These are phyloP conservation scores for Pisolithus thermaeus DNA, from an alignment of 1,284 basidiomycete genomes.

Conservation along the genomic window DNA sequence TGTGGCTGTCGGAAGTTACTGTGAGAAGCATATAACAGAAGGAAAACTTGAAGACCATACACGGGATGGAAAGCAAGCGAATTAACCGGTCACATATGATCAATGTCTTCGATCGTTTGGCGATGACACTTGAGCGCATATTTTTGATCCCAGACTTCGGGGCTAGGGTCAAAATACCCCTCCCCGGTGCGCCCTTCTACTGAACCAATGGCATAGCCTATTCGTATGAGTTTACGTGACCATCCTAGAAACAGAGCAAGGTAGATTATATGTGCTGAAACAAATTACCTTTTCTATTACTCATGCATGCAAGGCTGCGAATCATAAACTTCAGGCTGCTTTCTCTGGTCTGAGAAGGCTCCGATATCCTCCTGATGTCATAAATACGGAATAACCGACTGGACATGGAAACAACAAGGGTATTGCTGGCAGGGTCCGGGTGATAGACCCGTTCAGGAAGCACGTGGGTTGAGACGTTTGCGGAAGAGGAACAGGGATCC, in stretches of 20 bases:
- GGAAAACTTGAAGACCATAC: conserved; percentile 34
- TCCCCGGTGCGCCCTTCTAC: conserved; percentile 97
- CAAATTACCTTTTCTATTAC: conserved; percentile 76
- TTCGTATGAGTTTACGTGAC: background rate
- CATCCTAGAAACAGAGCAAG: background rate
- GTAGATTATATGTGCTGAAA: background rate
- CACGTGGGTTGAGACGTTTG: conserved; percentile 57
- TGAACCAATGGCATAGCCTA: conserved; percentile 89
- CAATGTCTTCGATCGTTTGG: conserved; percentile 84
- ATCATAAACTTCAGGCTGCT: conserved; percentile 96
- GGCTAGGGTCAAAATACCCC: conserved; percentile 89
- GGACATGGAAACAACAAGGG: conserved; percentile 86
- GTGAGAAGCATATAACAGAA: background rate
- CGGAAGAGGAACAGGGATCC: conserved; percentile 63
- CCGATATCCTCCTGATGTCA: conserved; percentile 70
- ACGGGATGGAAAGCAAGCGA: conserved; percentile 89
- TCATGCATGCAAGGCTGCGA: conserved; percentile 85
- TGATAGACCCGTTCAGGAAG: conserved; percentile 83
- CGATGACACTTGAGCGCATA: conserved; percentile 99
- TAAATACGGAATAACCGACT: conserved; percentile 86
- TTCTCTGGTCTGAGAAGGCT: conserved; percentile 77
- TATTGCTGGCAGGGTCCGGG: conserved; percentile 68
- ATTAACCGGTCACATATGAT: conserved; percentile 98
- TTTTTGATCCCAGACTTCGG: conserved; percentile 78
- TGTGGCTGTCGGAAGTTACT: conserved; percentile 50